These are phyloP conservation scores for Bruguiera hainesii DNA, from an alignment of 441 rosid genomes.

Conservation along the genomic window DNA sequence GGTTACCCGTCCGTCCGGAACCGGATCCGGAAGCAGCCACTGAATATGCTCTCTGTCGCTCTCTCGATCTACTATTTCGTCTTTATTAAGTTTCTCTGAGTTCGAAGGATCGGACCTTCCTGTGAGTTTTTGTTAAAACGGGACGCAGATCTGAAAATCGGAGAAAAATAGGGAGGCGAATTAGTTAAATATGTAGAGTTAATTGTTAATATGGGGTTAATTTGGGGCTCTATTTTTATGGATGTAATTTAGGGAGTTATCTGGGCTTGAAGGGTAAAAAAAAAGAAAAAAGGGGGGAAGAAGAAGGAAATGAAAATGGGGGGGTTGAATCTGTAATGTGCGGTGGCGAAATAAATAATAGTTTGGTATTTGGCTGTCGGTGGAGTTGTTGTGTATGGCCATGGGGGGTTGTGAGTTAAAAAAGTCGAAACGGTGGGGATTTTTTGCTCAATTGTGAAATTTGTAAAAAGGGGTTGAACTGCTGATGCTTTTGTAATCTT, in stretches of 20 bases:
- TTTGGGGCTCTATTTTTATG: not conserved
- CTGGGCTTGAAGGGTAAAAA: not conserved
- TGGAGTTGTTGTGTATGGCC: too few species aligned
- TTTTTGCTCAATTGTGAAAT: too few species aligned
- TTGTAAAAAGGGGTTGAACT: too few species aligned
- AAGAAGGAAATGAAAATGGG: not conserved
- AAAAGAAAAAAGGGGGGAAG: not conserved
- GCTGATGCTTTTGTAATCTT: too few species aligned
- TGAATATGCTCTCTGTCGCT: not conserved
- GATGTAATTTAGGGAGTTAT: conserved; percentile 4
- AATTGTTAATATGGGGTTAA: not conserved
- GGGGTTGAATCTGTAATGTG: not conserved
- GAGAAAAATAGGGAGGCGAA: conserved; percentile 22
- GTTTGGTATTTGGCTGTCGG: not conserved
- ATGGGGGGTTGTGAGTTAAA: too few species aligned
- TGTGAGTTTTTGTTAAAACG: conserved; percentile 21
- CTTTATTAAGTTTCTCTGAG: conserved; percentile 9
- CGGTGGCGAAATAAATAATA: not conserved
- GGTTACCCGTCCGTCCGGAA: conserved; percentile 3
- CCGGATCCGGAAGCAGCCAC: not conserved
- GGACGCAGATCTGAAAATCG: conserved; percentile 24
- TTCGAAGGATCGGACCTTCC: conserved; percentile 16
- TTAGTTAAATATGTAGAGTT: conserved; percentile 9
- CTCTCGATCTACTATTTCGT: conserved; percentile 2
- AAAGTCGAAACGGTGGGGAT: too few species aligned